phyloP scores from a whole-genome alignment of 495 filamentous ascomycete genomes.

The Podospora didyma region DNA sequence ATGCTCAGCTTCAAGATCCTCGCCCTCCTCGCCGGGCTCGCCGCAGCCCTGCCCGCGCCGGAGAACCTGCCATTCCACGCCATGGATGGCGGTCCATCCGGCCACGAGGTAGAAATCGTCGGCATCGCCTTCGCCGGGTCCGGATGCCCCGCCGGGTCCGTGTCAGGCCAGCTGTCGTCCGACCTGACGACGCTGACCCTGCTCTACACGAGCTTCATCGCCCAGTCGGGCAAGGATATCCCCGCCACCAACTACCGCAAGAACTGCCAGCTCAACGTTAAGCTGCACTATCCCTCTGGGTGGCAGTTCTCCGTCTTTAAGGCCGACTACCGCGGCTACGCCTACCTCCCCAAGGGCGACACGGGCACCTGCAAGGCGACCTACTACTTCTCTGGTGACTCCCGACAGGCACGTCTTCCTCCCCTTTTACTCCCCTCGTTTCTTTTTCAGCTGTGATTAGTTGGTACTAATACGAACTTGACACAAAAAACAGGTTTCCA shows the following conservation, averaged over 20 bases:
- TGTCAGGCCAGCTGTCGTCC: constrained; percentile 36
- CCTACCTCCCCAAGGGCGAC: constrained; percentile 35
- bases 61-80: not conserved
- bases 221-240: constrained; percentile 39
- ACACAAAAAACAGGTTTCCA: constrained; percentile 22
- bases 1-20: not conserved
- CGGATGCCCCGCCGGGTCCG: constrained; percentile 44
- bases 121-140: constrained; percentile 46
- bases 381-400: constrained; percentile 49
- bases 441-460: not conserved
- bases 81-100: constrained; percentile 15
- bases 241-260: constrained; percentile 37
- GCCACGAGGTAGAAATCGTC: constrained; percentile 30
- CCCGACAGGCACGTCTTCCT: constrained; percentile 14
- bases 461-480: not conserved
- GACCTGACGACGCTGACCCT: constrained; percentile 46
- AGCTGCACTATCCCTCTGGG: constrained; percentile 46
- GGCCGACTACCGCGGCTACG: constrained; percentile 49
- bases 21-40: not conserved
- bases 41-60: not conserved
- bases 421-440: not conserved
- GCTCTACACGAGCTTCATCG: constrained; percentile 43
- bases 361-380: constrained; percentile 46
- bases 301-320: constrained; percentile 51
- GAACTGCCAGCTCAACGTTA: constrained; percentile 51